phyloP scores from a whole-genome alignment of 2,329 filamentous ascomycete species.

The Claviceps pazoutovae region DNA sequence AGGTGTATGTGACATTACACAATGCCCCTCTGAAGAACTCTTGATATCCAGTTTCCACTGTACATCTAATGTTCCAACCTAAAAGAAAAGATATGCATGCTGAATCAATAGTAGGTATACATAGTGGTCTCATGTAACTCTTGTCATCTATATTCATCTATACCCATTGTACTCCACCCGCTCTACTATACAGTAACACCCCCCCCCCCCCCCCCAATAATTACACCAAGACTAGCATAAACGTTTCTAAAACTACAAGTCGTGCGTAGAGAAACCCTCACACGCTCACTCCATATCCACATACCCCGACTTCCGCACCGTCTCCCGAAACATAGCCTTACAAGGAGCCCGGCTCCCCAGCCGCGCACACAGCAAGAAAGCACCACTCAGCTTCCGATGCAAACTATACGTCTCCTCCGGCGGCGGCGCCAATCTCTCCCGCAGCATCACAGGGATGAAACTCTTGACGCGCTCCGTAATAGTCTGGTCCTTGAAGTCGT shows the following conservation, averaged over 20 bases:
- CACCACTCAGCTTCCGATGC: slow-evolving; percentile 88
- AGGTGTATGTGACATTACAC: too few species aligned
- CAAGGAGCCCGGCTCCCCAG: slow-evolving; percentile 74
- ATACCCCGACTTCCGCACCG: slow-evolving; percentile 25
- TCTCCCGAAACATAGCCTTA: slow-evolving; percentile 61
- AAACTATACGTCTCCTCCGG: slow-evolving; percentile 96
- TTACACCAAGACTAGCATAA: neutral
- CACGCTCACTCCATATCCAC: slow-evolving; percentile 3
- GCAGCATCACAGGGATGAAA: slow-evolving; percentile 85
- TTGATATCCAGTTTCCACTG: too few species aligned
- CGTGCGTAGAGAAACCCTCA: neutral
- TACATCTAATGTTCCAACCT: too few species aligned
- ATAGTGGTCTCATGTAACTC: too few species aligned
- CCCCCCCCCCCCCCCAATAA: neutral
- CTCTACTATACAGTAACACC: neutral
- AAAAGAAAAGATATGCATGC: too few species aligned
- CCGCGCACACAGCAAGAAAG: slow-evolving; percentile 80
- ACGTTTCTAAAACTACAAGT: neutral
- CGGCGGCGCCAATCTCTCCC: slow-evolving; percentile 75
- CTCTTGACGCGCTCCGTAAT: slow-evolving; percentile 86
- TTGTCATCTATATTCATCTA: neutral
- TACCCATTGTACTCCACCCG: neutral
- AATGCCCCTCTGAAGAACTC: too few species aligned
- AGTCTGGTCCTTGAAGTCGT: slow-evolving; percentile 88
- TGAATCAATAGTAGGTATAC: too few species aligned